phyloP scores from a whole-genome alignment of 2,329 filamentous ascomycete genomes.

The Acrocalymma vagum region DNA sequence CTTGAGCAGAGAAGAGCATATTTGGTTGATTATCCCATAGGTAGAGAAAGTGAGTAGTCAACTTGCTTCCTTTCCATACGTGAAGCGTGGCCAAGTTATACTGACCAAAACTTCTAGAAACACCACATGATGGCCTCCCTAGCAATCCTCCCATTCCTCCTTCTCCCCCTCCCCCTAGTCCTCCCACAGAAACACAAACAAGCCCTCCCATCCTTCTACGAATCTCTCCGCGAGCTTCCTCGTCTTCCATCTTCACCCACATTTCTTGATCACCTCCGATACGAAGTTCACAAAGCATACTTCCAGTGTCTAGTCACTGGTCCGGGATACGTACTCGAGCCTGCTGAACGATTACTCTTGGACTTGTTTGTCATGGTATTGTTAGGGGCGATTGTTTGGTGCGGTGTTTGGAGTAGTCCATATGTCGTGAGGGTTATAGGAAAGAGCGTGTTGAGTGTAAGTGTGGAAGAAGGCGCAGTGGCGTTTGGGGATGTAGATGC shows the following conservation, averaged over 20 bases:
- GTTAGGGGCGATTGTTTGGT: conserved; percentile 1
- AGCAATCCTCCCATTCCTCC: too few relatives aligned
- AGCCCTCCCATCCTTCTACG: too few relatives aligned
- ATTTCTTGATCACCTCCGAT: not conserved
- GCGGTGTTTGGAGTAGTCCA: not conserved
- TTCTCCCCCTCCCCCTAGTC: too few relatives aligned
- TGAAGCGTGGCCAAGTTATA: too few relatives aligned
- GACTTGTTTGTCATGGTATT: conserved; percentile 9
- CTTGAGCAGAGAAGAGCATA: too few relatives aligned
- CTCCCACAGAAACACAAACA: too few relatives aligned
- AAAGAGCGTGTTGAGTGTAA: not conserved
- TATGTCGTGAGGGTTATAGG: too few relatives aligned
- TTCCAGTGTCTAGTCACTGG: conserved; percentile 11
- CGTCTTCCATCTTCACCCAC: conserved; percentile 1
- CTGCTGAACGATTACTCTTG: conserved; percentile 7
- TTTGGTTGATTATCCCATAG: too few relatives aligned
- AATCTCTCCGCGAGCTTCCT: conserved; percentile 5
- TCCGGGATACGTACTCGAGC: conserved; percentile 10
- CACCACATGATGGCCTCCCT: too few relatives aligned
- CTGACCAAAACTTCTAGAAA: too few relatives aligned
- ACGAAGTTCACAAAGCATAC: conserved; percentile 11
- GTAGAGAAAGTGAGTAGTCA: too few relatives aligned
- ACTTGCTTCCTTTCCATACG: too few relatives aligned
- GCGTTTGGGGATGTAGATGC: not conserved
- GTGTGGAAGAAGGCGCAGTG: not conserved